Conservation (phyloP, 164 flowering plant species). For the Protea cynaroides region DNA sequence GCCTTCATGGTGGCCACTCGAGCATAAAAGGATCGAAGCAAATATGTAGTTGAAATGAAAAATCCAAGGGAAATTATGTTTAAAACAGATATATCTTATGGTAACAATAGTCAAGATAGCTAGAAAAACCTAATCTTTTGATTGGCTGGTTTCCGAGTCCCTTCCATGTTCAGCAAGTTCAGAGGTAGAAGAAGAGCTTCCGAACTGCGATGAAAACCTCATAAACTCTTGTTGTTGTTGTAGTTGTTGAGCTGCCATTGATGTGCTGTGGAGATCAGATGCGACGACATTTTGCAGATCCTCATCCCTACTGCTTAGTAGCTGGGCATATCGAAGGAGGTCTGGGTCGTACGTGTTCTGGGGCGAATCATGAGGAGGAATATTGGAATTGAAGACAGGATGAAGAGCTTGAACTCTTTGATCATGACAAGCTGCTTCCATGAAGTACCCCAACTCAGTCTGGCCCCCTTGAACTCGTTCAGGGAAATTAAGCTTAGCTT, state of each 20-base stretch:
- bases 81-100: not conserved
- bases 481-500: constrained; percentile 81
- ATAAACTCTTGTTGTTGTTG: constrained; percentile 6
- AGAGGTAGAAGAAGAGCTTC: constrained; percentile 21
- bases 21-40: too few species aligned
- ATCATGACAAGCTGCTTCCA: constrained; percentile 18
- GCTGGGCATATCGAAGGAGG: constrained; percentile 27
- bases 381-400: not conserved
- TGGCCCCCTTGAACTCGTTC: constrained; percentile 55
- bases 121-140: constrained; percentile 5
- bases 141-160: constrained; percentile 6
- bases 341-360: constrained; percentile 21
- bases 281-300: constrained; percentile 13
- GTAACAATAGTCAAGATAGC: not conserved
- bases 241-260: constrained; percentile 4
- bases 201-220: constrained; percentile 15
- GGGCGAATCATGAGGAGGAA: constrained; percentile 6
- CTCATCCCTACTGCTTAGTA: constrained; percentile 18
- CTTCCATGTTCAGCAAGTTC: constrained; percentile 16
- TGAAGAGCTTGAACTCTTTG: not conserved
- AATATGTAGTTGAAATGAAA: too few species aligned
- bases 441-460: constrained; percentile 22
- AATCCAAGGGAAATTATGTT: too few species aligned
- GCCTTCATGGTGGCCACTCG: too few species aligned
- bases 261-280: constrained; percentile 13